Evolutionary conservation across 768 basidiomycete species (phyloP).

Genomic region (Suillus paluster): DNA sequence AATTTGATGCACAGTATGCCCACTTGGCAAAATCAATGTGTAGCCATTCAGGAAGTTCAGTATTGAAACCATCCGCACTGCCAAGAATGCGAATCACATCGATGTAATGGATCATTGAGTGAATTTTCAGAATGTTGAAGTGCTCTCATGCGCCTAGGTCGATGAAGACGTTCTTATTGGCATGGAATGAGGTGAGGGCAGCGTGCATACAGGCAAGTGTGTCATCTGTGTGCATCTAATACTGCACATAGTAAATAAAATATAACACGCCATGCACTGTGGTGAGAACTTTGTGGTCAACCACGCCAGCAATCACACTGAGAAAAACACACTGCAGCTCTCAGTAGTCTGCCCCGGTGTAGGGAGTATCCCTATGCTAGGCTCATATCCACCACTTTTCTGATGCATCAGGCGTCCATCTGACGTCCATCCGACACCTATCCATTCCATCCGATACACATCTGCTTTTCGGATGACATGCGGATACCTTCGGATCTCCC

Average conservation of each 20-base stretch:
- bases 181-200: slow-evolving; percentile 21
- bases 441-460: too few species aligned
- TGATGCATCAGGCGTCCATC: too few species aligned
- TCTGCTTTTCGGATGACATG: too few species aligned
- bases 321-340: slow-evolving; percentile 34
- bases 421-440: too few species aligned
- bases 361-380: too few species aligned
- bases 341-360: slow-evolving; percentile 34
- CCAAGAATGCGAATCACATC: too few species aligned
- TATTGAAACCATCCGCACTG: too few species aligned
- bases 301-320: slow-evolving; percentile 29
- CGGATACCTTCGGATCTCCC: too few species aligned
- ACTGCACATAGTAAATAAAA: slow-evolving; percentile 23
- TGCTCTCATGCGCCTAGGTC: slow-evolving; percentile 16
- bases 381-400: too few species aligned
- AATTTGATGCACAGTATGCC: slow-evolving; percentile 34
- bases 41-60: too few species aligned
- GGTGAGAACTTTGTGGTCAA: slow-evolving; percentile 19
- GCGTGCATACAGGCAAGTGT: slow-evolving; percentile 3
- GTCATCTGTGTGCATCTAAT: slow-evolving; percentile 9
- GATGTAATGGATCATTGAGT: too few species aligned
- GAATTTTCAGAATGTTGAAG: slow-evolving; percentile 34
- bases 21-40: slow-evolving; percentile 34
- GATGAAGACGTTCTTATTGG: slow-evolving; percentile 26
- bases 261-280: slow-evolving; percentile 28